These are phyloP conservation scores for Zygosaccharomyces siamensis DNA, from an alignment of 805 yeast genomes.

Conservation along the genomic window DNA sequence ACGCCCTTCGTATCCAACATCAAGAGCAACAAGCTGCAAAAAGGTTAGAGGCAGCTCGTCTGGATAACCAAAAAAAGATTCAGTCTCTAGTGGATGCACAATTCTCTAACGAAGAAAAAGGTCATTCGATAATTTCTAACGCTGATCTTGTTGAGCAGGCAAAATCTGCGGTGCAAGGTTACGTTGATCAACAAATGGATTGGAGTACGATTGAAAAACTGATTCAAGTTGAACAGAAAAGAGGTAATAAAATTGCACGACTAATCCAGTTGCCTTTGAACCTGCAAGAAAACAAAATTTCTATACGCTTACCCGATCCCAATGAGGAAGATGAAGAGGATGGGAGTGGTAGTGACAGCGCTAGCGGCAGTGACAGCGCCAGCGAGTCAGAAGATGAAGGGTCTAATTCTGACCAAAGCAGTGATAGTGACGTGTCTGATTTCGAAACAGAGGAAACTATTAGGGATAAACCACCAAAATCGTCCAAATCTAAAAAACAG, in stretches of 20 bases:
- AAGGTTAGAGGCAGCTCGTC: slow-evolving; percentile 67
- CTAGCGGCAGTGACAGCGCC: slow-evolving; percentile 15
- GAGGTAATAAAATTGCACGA: slow-evolving; percentile 60
- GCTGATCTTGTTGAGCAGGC: slow-evolving; percentile 72
- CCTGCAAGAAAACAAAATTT: slow-evolving; percentile 59
- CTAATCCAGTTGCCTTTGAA: slow-evolving; percentile 64
- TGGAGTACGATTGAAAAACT: slow-evolving; percentile 85
- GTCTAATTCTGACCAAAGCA: slow-evolving; percentile 12
- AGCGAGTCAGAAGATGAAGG: slow-evolving; percentile 10
- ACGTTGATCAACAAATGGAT: slow-evolving; percentile 82
- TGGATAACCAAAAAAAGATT: slow-evolving; percentile 67
- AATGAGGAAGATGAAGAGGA: slow-evolving; percentile 27
- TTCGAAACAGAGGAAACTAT: slow-evolving; percentile 18
- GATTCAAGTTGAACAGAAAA: slow-evolving; percentile 61
- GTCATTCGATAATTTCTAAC: slow-evolving; percentile 63
- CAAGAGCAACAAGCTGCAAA: slow-evolving; percentile 73
- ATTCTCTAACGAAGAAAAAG: slow-evolving; percentile 58
- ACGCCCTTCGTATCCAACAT: slow-evolving; percentile 66
- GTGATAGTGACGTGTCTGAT: slow-evolving; percentile 18
- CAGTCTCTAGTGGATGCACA: slow-evolving; percentile 61
- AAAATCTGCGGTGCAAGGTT: slow-evolving; percentile 55
- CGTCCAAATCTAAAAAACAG: slow-evolving; percentile 10
- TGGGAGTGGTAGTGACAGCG: slow-evolving; percentile 33
- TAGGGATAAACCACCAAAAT: slow-evolving; percentile 9
- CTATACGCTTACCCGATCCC: slow-evolving; percentile 41